Percentiles rank a stretch among this genome's conserved stretches.
phyloP scores from a whole-genome alignment of 2,329 filamentous ascomycete genomes.

The Arachnomyces sp. region DNA sequence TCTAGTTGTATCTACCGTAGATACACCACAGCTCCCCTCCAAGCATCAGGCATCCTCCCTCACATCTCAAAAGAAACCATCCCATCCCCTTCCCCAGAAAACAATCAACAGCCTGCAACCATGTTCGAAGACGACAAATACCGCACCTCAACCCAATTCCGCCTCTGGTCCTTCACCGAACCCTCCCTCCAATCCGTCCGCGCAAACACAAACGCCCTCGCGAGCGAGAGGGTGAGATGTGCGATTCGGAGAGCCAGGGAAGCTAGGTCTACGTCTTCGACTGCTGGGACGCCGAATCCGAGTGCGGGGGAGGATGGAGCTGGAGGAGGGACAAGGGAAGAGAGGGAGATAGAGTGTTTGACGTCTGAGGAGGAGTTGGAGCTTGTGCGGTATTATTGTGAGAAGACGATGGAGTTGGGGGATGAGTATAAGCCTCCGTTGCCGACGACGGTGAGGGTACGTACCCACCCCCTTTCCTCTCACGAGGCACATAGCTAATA shows the following conservation, averaged over 20 bases:
- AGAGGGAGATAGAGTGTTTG: constrained; percentile 62
- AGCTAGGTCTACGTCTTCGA: constrained; percentile 9
- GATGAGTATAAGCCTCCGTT: constrained; percentile 51
- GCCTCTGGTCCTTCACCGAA: constrained; percentile 85
- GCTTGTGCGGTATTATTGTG: constrained; percentile 72
- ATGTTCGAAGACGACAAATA: constrained; percentile 92
- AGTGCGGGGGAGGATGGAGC: constrained; percentile 26
- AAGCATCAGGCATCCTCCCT: too few species aligned
- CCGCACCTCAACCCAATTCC: constrained; percentile 79
- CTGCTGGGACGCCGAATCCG: constrained; percentile 26
- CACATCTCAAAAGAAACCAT: too few species aligned
- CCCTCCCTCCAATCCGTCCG: constrained; percentile 64
- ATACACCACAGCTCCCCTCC: constrained; percentile 5
- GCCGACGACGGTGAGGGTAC: constrained; percentile 53
- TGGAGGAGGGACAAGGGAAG: constrained; percentile 14
- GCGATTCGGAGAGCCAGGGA: constrained; percentile 46
- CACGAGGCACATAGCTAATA: constrained; percentile 3
- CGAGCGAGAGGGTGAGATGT: constrained; percentile 58
- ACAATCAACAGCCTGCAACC: constrained; percentile 9
- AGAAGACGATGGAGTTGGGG: constrained; percentile 51
- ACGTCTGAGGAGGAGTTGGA: constrained; percentile 75
- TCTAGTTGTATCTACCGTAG: constrained; percentile 19
- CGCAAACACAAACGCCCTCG: constrained; percentile 69
- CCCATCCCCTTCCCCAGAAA: not conserved
- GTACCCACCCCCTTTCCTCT: constrained; percentile 6